Evolutionary conservation across 208 protist genomes (phyloP).

Genomic region (Acanthamoeba royreba): DNA sequence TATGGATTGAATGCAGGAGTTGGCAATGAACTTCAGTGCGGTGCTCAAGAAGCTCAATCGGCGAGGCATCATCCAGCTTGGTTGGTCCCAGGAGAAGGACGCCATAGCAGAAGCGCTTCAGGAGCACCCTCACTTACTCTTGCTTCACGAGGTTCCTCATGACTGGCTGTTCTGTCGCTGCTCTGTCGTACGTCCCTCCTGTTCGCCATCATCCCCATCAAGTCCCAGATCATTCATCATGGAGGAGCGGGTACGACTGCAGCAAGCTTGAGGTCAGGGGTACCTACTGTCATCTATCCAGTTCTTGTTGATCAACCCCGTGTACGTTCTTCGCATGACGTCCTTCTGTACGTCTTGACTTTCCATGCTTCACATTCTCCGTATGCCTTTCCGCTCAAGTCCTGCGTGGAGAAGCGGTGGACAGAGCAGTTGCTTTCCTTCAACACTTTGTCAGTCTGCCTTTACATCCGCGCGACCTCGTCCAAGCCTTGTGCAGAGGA

Average conservation of each 20-base stretch:
- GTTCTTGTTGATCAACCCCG: constrained; percentile 70
- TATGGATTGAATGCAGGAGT: not conserved
- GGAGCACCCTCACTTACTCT: not conserved
- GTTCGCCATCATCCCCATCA: too few relatives aligned
- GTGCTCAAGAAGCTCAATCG: constrained; percentile 33
- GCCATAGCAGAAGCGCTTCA: not conserved
- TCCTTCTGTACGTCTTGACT: not conserved
- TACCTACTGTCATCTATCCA: constrained; percentile 59
- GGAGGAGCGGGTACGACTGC: constrained; percentile 69
- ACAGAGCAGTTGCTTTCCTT: not conserved
- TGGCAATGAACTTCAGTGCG: constrained; percentile 17
- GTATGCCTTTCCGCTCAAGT: not conserved
- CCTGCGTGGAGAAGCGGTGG: too few relatives aligned
- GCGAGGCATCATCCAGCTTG: constrained; percentile 50
- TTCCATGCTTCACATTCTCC: not conserved
- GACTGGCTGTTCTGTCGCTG: constrained; percentile 65
- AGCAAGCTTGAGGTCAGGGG: constrained; percentile 16
- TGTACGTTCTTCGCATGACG: not conserved
- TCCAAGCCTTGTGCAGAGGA: not conserved
- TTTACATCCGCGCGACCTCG: not conserved
- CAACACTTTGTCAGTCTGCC: not conserved
- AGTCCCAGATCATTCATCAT: constrained; percentile 65
- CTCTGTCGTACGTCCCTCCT: not conserved
- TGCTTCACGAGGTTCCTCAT: constrained; percentile 33
- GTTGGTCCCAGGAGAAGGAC: constrained; percentile 4